A percentile compares a stretch with the other conserved stretches of the same genome.
phyloP scores from a whole-genome alignment of 2,329 filamentous ascomycete genomes.

The Cephalotrichum gorgonifer region DNA sequence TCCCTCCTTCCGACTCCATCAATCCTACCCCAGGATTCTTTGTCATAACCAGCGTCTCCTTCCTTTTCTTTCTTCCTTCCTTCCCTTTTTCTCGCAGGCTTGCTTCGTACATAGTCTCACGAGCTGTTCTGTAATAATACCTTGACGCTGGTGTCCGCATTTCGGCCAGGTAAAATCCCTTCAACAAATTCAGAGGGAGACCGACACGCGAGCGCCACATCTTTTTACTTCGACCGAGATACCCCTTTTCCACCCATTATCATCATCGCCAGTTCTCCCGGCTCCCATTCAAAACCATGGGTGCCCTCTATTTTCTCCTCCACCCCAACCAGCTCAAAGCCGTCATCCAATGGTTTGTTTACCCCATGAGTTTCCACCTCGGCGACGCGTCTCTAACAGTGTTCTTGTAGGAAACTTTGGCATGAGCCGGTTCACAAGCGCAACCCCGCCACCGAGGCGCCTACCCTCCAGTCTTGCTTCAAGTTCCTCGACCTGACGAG shows the following conservation, averaged over 20 bases:
- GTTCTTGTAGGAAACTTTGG: slow-evolving; percentile 71
- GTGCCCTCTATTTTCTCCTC: slow-evolving; percentile 58
- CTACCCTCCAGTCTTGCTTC: slow-evolving; percentile 73
- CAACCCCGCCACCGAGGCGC: slow-evolving; percentile 63
- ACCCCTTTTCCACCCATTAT: neutral
- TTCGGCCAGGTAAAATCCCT: neutral
- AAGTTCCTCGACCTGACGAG: slow-evolving; percentile 78
- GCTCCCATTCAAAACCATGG: slow-evolving; percentile 36
- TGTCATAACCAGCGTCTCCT: neutral
- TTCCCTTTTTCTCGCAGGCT: neutral
- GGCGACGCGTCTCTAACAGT: slow-evolving; percentile 2
- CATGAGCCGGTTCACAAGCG: slow-evolving; percentile 87
- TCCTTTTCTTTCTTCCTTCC: neutral
- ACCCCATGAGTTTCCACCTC: neutral
- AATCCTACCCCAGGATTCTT: neutral
- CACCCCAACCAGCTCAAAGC: slow-evolving; percentile 71
- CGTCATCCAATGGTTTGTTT: slow-evolving; percentile 75
- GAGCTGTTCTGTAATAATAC: neutral
- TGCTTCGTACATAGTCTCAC: too few species aligned
- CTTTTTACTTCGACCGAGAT: neutral
- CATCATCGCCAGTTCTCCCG: neutral
- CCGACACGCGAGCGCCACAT: neutral
- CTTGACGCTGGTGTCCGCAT: neutral
- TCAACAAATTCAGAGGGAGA: neutral
- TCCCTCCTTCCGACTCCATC: neutral